Conservation (phyloP, 345 rosid genomes). For the Cardamine resedifolia region DNA sequence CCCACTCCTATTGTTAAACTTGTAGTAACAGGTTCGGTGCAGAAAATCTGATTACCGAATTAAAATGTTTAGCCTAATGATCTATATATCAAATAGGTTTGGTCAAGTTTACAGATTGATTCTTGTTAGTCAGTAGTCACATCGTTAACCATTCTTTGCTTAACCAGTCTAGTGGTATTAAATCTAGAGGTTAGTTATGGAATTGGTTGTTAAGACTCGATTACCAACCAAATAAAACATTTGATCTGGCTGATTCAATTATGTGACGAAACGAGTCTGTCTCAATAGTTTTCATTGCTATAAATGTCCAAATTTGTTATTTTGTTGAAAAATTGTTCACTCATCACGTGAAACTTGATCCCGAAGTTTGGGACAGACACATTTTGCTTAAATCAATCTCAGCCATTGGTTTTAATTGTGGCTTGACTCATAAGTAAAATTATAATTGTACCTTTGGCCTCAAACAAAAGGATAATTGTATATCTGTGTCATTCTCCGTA, state of each 20-base stretch:
- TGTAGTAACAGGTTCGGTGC: neutral
- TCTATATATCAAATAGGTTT: neutral
- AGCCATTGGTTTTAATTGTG: constrained; percentile 6
- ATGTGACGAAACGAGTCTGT: constrained; percentile 21
- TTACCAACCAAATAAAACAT: neutral
- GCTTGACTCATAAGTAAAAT: neutral
- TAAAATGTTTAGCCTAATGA: neutral
- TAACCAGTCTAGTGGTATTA: neutral
- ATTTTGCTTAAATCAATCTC: neutral
- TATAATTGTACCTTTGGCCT: neutral
- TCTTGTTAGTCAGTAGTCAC: neutral
- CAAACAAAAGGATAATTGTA: neutral
- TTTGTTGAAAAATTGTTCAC: neutral
- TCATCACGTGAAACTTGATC: constrained; percentile 34
- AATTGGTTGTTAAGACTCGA: neutral
- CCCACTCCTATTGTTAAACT: neutral
- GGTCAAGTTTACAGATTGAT: neutral
- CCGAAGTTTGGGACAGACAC: neutral
- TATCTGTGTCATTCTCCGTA: constrained; percentile 6
- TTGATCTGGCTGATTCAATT: constrained; percentile 2
- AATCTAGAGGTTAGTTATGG: neutral
- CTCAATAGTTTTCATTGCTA: constrained; percentile 15
- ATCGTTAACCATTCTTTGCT: neutral
- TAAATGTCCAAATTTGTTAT: constrained; percentile 13
- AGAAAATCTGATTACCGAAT: neutral